phyloP scores from a whole-genome alignment of 2,329 filamentous ascomycete genomes.

The Diaporthe aspalathi region DNA sequence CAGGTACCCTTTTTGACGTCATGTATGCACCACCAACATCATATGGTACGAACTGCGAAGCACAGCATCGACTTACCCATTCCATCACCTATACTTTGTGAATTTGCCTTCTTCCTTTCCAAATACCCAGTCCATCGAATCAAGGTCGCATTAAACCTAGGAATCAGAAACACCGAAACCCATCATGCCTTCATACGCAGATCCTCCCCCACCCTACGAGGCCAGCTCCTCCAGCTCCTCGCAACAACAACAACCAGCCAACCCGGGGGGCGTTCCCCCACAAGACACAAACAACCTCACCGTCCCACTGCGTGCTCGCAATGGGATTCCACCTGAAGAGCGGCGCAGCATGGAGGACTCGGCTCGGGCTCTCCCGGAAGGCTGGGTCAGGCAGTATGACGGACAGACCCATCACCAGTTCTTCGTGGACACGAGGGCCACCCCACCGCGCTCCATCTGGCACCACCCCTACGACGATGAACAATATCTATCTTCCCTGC shows the following conservation, averaged over 20 bases:
- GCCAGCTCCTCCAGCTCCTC: conserved; percentile 5
- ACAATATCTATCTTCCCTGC: conserved; percentile 60
- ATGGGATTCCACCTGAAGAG: conserved; percentile 63
- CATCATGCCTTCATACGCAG: conserved; percentile 11
- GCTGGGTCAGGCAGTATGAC: conserved; percentile 70
- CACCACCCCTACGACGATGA: conserved; percentile 71
- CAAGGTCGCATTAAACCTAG: not conserved
- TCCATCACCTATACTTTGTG: not conserved
- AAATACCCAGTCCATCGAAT: not conserved
- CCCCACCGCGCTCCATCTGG: conserved; percentile 70
- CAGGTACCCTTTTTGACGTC: conserved; percentile 6
- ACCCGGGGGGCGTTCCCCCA: not conserved
- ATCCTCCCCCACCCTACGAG: conserved; percentile 18
- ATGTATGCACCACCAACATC: conserved; percentile 1
- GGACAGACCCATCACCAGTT: conserved; percentile 66
- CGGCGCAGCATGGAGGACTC: conserved; percentile 74
- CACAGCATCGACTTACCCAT: not conserved
- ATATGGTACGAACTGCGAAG: not conserved
- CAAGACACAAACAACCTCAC: conserved; percentile 25
- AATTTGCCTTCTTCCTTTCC: not conserved
- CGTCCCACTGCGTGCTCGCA: conserved; percentile 46
- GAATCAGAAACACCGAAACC: not conserved
- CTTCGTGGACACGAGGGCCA: conserved; percentile 68
- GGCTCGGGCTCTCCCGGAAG: conserved; percentile 61
- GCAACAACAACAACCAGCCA: not conserved